These are phyloP conservation scores for Microsporum canis DNA, from an alignment of 2,329 filamentous ascomycete species.

Conservation along the genomic window DNA sequence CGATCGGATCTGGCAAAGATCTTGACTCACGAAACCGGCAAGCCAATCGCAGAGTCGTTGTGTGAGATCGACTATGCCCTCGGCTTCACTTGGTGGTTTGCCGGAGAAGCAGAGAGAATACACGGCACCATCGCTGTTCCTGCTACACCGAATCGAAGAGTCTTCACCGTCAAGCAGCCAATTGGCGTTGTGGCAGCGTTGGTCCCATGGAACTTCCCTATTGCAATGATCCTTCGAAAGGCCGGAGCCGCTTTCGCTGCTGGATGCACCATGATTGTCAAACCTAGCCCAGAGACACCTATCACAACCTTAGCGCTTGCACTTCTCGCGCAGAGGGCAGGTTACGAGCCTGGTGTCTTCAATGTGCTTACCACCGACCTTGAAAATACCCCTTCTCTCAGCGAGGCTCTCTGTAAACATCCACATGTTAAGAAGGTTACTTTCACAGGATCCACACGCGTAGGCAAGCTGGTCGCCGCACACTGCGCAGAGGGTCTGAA, in stretches of 20 bases:
- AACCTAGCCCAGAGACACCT: conserved; percentile 28
- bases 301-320: conserved; percentile 25
- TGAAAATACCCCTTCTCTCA: conserved; percentile 22
- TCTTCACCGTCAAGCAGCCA: conserved; percentile 70
- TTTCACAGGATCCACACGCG: conserved; percentile 26
- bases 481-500: conserved; percentile 30
- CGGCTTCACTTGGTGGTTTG: conserved; percentile 71
- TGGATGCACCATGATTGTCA: conserved; percentile 30
- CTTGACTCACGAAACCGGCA: conserved; percentile 85
- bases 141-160: conserved; percentile 58
- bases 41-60: conserved; percentile 63
- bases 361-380: conserved; percentile 27
- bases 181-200: conserved; percentile 75
- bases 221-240: conserved; percentile 52
- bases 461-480: conserved; percentile 25
- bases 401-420: conserved; percentile 24
- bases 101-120: conserved; percentile 60
- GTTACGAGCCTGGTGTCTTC: conserved; percentile 25
- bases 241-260: conserved; percentile 28
- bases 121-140: conserved; percentile 67
- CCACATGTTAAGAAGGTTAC: conserved; percentile 25
- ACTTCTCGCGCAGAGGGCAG: conserved; percentile 25
- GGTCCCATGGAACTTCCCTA: conserved; percentile 82
- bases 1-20: conserved; percentile 63
- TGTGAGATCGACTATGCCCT: conserved; percentile 63